phyloP scores from a whole-genome alignment of 179 eudicot genomes.

The Spinacia oleracea region DNA sequence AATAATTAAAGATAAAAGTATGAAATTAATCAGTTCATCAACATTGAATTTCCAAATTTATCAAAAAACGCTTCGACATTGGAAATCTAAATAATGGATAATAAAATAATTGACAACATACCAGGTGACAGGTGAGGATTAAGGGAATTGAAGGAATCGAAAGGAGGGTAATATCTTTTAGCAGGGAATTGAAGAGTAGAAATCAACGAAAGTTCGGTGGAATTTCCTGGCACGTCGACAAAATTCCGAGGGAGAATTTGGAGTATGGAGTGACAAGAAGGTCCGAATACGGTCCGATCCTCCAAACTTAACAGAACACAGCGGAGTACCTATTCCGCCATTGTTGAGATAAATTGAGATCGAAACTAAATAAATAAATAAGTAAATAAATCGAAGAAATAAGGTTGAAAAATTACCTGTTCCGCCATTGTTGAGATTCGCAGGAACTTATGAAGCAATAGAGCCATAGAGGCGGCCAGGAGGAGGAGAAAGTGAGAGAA shows the following conservation, averaged over 20 bases:
- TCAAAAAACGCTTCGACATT: neutral
- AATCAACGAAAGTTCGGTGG: neutral
- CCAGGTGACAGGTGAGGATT: conserved; percentile 4
- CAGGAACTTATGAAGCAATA: too few species aligned
- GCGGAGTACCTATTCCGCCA: too few species aligned
- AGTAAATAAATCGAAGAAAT: too few species aligned
- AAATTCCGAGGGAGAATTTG: neutral
- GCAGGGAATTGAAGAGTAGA: neutral
- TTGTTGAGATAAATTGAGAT: too few species aligned
- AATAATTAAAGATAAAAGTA: too few species aligned
- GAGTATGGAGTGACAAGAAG: neutral
- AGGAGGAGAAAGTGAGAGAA: too few species aligned
- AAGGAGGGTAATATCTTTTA: neutral
- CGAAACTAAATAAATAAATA: too few species aligned
- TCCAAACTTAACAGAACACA: too few species aligned
- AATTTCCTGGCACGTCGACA: neutral
- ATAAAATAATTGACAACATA: neutral
- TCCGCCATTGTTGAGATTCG: too few species aligned
- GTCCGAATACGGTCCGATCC: too few species aligned
- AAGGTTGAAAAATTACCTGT: too few species aligned
- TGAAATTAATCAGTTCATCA: neutral
- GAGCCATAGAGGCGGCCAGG: too few species aligned
- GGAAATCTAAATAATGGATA: neutral
- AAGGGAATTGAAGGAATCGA: neutral
- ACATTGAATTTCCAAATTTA: neutral